Conservation (phyloP, 106 monocot genomes). For the Apostasia ramifera region DNA sequence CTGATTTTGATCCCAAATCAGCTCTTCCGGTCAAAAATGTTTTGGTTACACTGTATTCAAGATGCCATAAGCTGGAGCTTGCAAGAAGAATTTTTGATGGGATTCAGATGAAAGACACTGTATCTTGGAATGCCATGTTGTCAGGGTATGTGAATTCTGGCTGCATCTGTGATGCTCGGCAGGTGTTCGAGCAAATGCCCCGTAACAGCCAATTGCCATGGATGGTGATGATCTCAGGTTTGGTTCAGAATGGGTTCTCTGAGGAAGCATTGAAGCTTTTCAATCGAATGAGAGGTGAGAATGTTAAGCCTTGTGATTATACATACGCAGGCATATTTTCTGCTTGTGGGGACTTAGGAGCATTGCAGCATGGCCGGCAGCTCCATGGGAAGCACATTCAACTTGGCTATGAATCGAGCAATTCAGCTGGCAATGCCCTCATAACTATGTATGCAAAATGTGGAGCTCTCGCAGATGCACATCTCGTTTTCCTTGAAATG, state of each 20-base stretch:
- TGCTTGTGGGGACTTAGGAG: conserved; percentile 71
- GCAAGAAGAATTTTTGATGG: conserved; percentile 56
- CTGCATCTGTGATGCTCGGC: conserved; percentile 33
- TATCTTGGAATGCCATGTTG: conserved; percentile 93
- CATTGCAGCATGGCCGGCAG: conserved; percentile 57
- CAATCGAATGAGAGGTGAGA: conserved; percentile 49
- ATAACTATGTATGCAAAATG: conserved; percentile 78
- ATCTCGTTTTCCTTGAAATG: conserved; percentile 62
- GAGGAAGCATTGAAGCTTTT: conserved; percentile 74
- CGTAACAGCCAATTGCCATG: conserved; percentile 56
- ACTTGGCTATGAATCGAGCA: conserved; percentile 66
- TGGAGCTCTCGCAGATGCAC: conserved; percentile 44
- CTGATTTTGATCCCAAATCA: conserved; percentile 34
- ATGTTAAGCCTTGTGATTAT: conserved; percentile 63
- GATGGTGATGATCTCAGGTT: conserved; percentile 85
- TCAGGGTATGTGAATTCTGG: conserved; percentile 53
- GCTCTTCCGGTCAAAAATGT: conserved; percentile 64
- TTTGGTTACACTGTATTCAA: conserved; percentile 69
- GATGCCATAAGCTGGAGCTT: conserved; percentile 33
- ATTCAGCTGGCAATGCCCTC: conserved; percentile 59
- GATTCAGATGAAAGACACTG: conserved; percentile 55
- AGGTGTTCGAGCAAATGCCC: conserved; percentile 54
- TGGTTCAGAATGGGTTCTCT: conserved; percentile 58
- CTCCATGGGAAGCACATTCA: conserved; percentile 61
- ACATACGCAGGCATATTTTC: conserved; percentile 58